Base-by-base conservation (phyloP, 1,139 yeast species). In the Yamadazyma oceani region DNA sequence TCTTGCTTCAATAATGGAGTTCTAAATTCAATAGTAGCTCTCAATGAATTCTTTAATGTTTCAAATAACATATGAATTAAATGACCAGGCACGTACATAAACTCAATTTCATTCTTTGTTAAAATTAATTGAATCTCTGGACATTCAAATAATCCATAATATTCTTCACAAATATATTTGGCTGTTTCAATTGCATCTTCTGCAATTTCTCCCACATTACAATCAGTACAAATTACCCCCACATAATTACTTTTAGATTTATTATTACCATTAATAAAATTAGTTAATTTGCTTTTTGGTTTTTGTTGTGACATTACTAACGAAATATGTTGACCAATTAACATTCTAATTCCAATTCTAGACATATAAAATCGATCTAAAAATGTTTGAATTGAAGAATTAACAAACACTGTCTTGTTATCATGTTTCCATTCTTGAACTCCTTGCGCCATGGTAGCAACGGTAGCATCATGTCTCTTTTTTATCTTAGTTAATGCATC, bases 21-120 rank as follows among this genome's bases (percentile, higher is more conserved):
- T 47, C 82, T 85, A 54, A 75, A 78, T 58, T 87, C 95, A 38
- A 87, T 88, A 1, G 94, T 86, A 15, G 96, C 95, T 35, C 96
- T 66, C 32, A 87, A 66, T 11, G 94, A 83, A 61, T 87, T 87
- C 55, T 87, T 87, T 60, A 87, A 69, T 3, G 88, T 85, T 61
- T 87, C 96, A 60, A 85, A 87, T 19, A 87, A 62, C 92, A 87
- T 86, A 55, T 87, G 96, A 51, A 85, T 83, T 56, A 87, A 71
- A 62, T 87, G 96, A 10, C 95, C 95, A 2, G 95, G 95, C 5
- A 87, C 95, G 53, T 87, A 87, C 88, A 86, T 85, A 61, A 86
- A 86, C 46, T 73, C 75, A 48, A 85, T 75, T 47, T 66, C 73
- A 50, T 82, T 80, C 16, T 76, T 75, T 3, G 85, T 83, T 45